Conservation (phyloP, 2,329 filamentous ascomycete genomes). For the Fusarium heterosporum region DNA sequence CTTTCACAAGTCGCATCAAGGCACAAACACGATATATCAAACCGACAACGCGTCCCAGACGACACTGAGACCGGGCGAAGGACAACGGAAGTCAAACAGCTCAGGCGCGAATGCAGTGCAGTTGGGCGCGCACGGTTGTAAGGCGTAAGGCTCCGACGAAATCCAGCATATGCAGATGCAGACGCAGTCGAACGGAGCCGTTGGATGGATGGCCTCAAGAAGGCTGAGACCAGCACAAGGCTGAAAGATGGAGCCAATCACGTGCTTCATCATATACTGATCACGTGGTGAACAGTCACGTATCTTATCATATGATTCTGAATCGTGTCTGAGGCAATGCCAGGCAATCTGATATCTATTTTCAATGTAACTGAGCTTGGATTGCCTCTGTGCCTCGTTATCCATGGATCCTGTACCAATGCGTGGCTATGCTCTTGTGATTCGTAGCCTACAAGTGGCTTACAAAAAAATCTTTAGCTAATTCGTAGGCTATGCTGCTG, state of each 20-base stretch:
- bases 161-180: conserved; percentile 35
- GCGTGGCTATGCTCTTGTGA: conserved; percentile 12
- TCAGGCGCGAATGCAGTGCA: conserved; percentile 41
- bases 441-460: conserved; percentile 21
- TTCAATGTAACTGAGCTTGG: conserved; percentile 9
- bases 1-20: conserved; percentile 41
- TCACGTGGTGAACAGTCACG: too few relatives aligned
- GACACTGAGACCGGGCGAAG: conserved; percentile 38
- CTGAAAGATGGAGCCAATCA: conserved; percentile 33
- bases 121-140: conserved; percentile 46
- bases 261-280: too few relatives aligned
- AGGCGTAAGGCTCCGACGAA: conserved; percentile 45
- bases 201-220: conserved; percentile 37
- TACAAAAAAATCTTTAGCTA: conserved; percentile 13
- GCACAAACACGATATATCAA: conserved; percentile 42
- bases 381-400: neutral
- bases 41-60: conserved; percentile 37
- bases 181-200: conserved; percentile 35
- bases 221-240: conserved; percentile 42
- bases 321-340: neutral
- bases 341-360: conserved; percentile 7
- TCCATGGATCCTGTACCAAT: conserved; percentile 2
- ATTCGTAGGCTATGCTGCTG: conserved; percentile 13
- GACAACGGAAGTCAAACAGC: conserved; percentile 31
- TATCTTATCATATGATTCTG: fast-evolving